Conservation (phyloP, 257 asterid genomes). For the Jacaranda mimosifolia region DNA sequence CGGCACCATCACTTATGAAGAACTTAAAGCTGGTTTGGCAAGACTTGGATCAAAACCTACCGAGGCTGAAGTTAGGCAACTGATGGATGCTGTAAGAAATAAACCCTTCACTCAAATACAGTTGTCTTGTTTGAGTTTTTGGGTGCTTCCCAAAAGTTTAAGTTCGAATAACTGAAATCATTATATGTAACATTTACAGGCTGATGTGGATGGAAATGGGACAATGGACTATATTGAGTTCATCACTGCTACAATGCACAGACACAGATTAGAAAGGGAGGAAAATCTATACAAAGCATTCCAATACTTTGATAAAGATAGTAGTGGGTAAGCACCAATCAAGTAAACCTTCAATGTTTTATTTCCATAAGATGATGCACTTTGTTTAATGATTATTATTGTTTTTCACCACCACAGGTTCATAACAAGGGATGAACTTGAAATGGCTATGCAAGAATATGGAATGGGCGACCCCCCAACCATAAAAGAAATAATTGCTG, state of each 20-base stretch:
- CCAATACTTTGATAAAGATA: constrained; percentile 80
- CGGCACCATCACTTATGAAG: constrained; percentile 88
- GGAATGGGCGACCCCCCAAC: constrained; percentile 75
- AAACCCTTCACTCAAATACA: background rate
- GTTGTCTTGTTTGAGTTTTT: background rate
- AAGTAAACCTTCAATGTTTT: background rate
- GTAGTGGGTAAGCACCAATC: constrained; percentile 67
- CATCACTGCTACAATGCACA: constrained; percentile 92
- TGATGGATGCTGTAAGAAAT: constrained; percentile 87
- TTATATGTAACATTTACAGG: constrained; percentile 46
- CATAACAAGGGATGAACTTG: constrained; percentile 87
- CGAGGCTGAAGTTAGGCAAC: constrained; percentile 85
- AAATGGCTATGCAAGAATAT: constrained; percentile 83
- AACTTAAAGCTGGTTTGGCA: constrained; percentile 81
- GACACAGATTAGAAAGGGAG: constrained; percentile 84
- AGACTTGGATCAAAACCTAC: constrained; percentile 89
- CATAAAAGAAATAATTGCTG: constrained; percentile 78
- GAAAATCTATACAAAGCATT: constrained; percentile 85
- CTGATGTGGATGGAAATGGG: constrained; percentile 96
- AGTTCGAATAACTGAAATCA: background rate
- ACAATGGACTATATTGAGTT: constrained; percentile 87
- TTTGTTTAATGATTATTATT: constrained; percentile 1
- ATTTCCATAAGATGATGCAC: background rate
- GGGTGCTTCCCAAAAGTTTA: background rate
- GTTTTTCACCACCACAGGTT: constrained; percentile 47